These are phyloP conservation scores for Lavandula angustifolia DNA, from an alignment of 257 asterid genomes.

Conservation along the genomic window DNA sequence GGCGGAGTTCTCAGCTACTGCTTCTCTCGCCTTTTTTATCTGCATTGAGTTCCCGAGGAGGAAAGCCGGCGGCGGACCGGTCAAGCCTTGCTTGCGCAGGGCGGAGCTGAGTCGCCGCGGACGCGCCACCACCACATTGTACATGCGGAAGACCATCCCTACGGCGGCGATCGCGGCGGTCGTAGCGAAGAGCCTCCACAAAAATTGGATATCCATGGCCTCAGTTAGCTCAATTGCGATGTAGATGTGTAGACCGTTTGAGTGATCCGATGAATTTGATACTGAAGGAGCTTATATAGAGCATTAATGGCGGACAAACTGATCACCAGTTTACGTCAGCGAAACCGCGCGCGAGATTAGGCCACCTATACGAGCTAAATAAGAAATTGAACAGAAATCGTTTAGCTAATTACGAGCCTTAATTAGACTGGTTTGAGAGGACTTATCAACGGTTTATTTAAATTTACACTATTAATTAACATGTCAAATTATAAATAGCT, in stretches of 20 bases:
- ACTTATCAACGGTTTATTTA: no score
- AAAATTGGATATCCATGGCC: not conserved
- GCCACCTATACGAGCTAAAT: no score
- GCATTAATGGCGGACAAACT: not conserved
- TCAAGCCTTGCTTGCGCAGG: constrained; percentile 47
- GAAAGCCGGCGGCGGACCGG: constrained; percentile 48
- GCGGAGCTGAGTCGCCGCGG: constrained; percentile 49
- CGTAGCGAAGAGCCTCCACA: constrained; percentile 27
- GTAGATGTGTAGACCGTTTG: no score
- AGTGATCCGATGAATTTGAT: no score
- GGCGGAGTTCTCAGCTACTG: constrained; percentile 19
- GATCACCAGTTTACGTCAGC: no score
- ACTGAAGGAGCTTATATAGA: not conserved
- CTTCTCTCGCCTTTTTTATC: constrained; percentile 38
- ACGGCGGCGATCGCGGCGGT: constrained; percentile 13
- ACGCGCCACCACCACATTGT: constrained; percentile 39
- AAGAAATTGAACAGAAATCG: no score
- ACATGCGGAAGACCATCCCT: constrained; percentile 39
- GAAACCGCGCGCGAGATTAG: no score
- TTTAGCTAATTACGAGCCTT: no score
- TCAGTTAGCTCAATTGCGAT: not conserved
- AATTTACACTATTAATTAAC: no score
- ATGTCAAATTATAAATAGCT: no score
- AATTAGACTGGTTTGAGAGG: no score
- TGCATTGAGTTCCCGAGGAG: constrained; percentile 49